Evolutionary conservation across 768 basidiomycete genomes (phyloP), one percentile per base, ranked within the genome.

Genomic region (Naganishia antarctica): DNA sequence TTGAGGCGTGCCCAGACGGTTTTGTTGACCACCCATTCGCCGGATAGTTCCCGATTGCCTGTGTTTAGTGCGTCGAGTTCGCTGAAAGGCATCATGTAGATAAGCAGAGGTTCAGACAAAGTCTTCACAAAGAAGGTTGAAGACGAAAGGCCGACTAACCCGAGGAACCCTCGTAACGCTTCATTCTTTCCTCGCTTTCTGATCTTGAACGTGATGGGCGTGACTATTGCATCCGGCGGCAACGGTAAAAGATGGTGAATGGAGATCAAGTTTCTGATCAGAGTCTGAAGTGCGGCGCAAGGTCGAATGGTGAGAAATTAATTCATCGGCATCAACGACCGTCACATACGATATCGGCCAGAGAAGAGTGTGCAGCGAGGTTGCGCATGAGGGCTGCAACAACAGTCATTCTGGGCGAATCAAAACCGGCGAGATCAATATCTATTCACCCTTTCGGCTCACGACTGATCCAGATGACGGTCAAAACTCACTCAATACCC

Each of bases 11-110:
- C 86, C 94, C 94, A 99, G 0, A 93, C 84, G 68, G 84, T 85
- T 76, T 88, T 88, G 37, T 90, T 90, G n/a, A 97, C 88, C 25
- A 98, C 86, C 94, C 94, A 99, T 80, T 99, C 94, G 0, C 91
- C 94, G 0, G 85, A 85, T 31, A 99, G 81, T 71, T 93, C 89
- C 4, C 94, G 83, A 9, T 71, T 76, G 34, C 91, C 93, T 11
- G 82, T 82, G 77, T 99, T 94, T 18, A 81, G 73, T 23, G 61
- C 83, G 73, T 98, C 94, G 61, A 83, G 84, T 7, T 85, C 81
- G 8, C 64, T 65, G 48, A 37, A 32, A 12, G 13, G 28, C 23
- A 12, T 6, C 7, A 23, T n/a, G n/a, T n/a, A n/a, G n/a, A n/a
- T n/a, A n/a, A n/a, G n/a, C n/a, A n/a, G n/a, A n/a, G n/a, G n/a